Conservation (phyloP, 2,329 filamentous ascomycete species). For the Conoideocrella luteorostrata region DNA sequence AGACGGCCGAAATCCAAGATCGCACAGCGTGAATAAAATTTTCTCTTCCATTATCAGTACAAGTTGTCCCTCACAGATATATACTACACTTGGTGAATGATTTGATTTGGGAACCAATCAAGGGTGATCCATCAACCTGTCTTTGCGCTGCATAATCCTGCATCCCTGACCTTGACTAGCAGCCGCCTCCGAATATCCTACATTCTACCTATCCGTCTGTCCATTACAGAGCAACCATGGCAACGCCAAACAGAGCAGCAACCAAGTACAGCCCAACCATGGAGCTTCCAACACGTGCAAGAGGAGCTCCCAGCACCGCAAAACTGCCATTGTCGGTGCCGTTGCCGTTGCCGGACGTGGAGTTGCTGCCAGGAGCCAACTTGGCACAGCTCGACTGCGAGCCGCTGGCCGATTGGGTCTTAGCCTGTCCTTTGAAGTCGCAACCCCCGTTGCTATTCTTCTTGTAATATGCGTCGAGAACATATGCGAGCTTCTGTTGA, state of each 20-base stretch:
- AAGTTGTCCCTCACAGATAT: too few species aligned
- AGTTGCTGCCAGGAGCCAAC: slow-evolving; percentile 50
- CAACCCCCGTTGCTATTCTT: slow-evolving; percentile 51
- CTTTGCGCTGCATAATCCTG: too few species aligned
- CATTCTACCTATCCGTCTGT: neutral
- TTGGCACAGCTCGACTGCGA: slow-evolving; percentile 50
- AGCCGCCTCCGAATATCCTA: too few species aligned
- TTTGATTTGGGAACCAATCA: too few species aligned
- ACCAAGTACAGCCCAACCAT: slow-evolving; percentile 44
- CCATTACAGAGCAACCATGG: slow-evolving; percentile 45
- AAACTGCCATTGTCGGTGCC: slow-evolving; percentile 23
- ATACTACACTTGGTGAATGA: too few species aligned
- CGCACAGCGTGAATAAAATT: too few species aligned
- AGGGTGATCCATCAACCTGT: too few species aligned
- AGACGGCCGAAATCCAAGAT: too few species aligned
- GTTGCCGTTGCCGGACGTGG: neutral
- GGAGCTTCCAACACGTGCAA: slow-evolving; percentile 36
- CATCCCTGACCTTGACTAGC: too few species aligned
- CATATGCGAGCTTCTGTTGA: slow-evolving; percentile 65
- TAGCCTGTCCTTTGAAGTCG: slow-evolving; percentile 63
- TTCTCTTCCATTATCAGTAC: too few species aligned
- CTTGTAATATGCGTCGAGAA: slow-evolving; percentile 67
- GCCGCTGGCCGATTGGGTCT: slow-evolving; percentile 41
- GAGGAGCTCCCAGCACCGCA: slow-evolving; percentile 28
- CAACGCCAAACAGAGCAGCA: slow-evolving; percentile 43